These are phyloP conservation scores for Colletotrichum sp. DNA, from an alignment of 2,329 filamentous ascomycete species.

Conservation along the genomic window DNA sequence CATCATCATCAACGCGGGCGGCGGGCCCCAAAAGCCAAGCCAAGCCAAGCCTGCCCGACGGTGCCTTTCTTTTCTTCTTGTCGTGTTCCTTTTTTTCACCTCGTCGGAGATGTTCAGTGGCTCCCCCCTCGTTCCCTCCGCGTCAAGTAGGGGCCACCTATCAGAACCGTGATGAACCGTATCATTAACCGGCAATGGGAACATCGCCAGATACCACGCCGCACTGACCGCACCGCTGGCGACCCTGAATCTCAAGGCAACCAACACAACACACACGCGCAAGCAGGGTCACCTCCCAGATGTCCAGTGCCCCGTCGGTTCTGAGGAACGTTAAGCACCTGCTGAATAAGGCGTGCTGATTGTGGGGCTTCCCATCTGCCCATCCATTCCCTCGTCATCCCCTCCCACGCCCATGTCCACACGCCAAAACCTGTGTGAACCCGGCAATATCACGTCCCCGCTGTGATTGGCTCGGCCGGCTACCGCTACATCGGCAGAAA, in stretches of 20 bases:
- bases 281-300: background rate
- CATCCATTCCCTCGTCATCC: conserved; percentile 7
- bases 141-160: background rate
- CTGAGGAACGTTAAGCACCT: background rate
- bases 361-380: background rate
- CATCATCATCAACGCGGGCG: background rate
- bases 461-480: conserved; percentile 9
- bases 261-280: background rate
- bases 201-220: background rate
- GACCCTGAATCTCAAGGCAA: background rate
- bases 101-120: background rate
- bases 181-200: background rate
- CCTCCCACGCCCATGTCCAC: background rate
- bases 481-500: conserved; percentile 18
- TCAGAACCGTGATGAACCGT: background rate
- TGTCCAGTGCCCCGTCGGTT: background rate
- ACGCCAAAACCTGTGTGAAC: background rate
- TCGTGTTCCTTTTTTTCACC: background rate
- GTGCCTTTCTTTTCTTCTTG: background rate
- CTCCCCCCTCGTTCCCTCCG: background rate
- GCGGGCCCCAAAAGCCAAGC: background rate
- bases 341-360: conserved; percentile 10
- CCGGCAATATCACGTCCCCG: background rate
- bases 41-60: conserved; percentile 5
- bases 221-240: background rate